Evolutionary conservation across 345 rosid genomes (phyloP).

Genomic region (Clarkia xantiana): DNA sequence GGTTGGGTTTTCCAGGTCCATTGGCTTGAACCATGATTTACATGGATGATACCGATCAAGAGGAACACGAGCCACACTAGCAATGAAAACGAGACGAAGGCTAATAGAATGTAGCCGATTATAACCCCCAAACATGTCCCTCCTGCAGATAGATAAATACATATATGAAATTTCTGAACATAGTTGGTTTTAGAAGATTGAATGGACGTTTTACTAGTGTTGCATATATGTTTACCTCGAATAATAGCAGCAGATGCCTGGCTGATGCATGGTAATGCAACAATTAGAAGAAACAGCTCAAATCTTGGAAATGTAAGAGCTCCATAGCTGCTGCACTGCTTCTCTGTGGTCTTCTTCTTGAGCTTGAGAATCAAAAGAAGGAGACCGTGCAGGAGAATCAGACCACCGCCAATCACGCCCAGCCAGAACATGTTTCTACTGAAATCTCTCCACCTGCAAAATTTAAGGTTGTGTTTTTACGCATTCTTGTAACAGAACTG

Average conservation of each 20-base stretch:
- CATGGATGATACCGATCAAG: constrained; percentile 67
- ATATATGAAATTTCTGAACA: neutral
- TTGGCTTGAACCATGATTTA: constrained; percentile 86
- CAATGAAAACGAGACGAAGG: constrained; percentile 30
- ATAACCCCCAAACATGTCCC: constrained; percentile 30
- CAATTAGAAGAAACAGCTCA: constrained; percentile 62
- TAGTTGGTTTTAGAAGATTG: too few species aligned
- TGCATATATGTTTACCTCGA: constrained; percentile 28
- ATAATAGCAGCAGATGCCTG: constrained; percentile 53
- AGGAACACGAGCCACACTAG: constrained; percentile 57
- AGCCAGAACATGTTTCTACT: constrained; percentile 84
- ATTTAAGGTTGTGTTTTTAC: neutral
- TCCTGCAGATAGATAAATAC: constrained; percentile 17
- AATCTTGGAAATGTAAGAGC: constrained; percentile 66
- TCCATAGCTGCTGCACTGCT: constrained; percentile 30
- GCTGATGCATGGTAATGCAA: constrained; percentile 60
- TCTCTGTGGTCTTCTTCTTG: constrained; percentile 28
- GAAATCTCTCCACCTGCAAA: constrained; percentile 73
- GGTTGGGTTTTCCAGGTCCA: constrained; percentile 75
- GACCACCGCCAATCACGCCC: constrained; percentile 50
- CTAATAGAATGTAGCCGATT: constrained; percentile 48
- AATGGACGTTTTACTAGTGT: neutral
- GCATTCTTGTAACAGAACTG: too few species aligned
- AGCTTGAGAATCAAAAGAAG: constrained; percentile 37
- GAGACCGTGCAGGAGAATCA: constrained; percentile 40